Evolutionary conservation across 2,329 filamentous ascomycete species (phyloP), one percentile per base, ranked within the genome.

Genomic region (Cladobotryum protrusum): DNA sequence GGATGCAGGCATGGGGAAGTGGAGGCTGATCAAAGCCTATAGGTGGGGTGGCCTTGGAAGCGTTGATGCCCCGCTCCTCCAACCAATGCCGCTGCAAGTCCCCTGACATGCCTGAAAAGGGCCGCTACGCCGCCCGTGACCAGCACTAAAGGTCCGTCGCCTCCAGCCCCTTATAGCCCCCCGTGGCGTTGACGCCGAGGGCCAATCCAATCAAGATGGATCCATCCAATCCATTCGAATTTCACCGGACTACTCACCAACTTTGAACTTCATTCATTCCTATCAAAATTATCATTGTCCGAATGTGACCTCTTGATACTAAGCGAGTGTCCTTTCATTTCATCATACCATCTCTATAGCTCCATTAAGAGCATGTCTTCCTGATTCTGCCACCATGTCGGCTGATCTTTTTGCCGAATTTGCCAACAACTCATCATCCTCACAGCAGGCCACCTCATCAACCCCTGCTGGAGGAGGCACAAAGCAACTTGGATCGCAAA

Each of bases 391-490:
- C 52, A 62, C 34, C 53, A 85, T 85, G 81, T 85, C 82, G 57
- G 79, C 81, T 54, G 81, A 85, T 65, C 75, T 85, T 50, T 81
- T 85, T 60, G 81, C 80, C 49, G 78, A 81, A 56, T 83, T 73
- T 56, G 72, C 76, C 47, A 66, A 62, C 49, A 63, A 60, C 53
- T 55, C 69, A 29, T 58, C 60, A 43, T 56, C 59, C 47, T 45
- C 43, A 20, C 49, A 57, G 40, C 57, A 55, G 45, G 32, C 54
- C 33, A 35, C 24, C 41, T 19, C 43, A 17, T 18, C 50, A 13
- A 19, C 20, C 15, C 33, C 43, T 17, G 13, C 33, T 20, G 39
- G 40, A 17, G 13, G 17, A 34, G 34, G 50, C 45, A 43, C 52
- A 24, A 49, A 55, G 29, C 55, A 52, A 15, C 36, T 54, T 20